Evolutionary conservation across 257 asterid genomes (phyloP).

Genomic region (Solanum phureja): DNA sequence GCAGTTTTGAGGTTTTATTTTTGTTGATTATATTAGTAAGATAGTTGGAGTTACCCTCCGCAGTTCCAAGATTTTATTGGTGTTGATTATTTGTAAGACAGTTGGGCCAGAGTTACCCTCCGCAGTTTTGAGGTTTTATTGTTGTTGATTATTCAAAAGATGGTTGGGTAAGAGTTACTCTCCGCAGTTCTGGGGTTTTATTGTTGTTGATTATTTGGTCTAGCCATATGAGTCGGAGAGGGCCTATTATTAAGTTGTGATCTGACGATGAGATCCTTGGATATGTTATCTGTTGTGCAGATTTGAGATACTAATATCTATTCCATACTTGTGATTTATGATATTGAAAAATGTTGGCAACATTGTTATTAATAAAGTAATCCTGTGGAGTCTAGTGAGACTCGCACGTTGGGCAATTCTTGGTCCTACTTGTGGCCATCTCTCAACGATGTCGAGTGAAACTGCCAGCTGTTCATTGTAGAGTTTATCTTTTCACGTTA

Average conservation of each 20-base stretch:
- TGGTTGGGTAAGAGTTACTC: not conserved
- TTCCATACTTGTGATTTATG: not conserved
- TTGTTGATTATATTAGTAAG: not conserved
- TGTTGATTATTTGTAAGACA: not conserved
- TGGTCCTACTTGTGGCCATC: not conserved
- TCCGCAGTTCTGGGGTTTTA: not conserved
- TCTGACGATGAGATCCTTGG: not conserved
- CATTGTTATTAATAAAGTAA: not conserved
- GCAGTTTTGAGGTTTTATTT: not conserved
- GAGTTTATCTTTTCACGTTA: not conserved
- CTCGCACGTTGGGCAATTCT: not conserved
- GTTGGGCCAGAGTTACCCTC: not conserved
- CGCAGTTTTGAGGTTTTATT: not conserved
- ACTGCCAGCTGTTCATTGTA: not conserved
- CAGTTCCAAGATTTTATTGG: not conserved
- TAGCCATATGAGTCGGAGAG: not conserved
- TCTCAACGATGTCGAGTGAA: not conserved
- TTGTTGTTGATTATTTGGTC: not conserved
- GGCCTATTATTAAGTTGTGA: not conserved
- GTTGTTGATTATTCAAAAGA: not conserved
- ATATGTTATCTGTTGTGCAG: not conserved
- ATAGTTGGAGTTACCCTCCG: not conserved
- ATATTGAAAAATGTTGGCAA: not conserved
- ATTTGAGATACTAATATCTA: not conserved
- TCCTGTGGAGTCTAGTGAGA: not conserved